Conservation (phyloP, 306 rosid species). For the Medicago truncatula region MtrunA17r5.0-ANR NC_053046.1:40948501-40949000, state of each 20-base stretch:
- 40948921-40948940: not conserved
- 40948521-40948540: slow-evolving; percentile 54
- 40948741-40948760: slow-evolving; percentile 51
- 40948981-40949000: not conserved
- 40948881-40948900: not conserved
- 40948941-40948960: not conserved
- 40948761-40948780: slow-evolving; percentile 66
- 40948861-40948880: slow-evolving; percentile 38
- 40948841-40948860: slow-evolving; percentile 43
- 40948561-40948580: slow-evolving; percentile 28
- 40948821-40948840: slow-evolving; percentile 58
- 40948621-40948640: slow-evolving; percentile 63
- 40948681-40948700: slow-evolving; percentile 47
- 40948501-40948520: slow-evolving; percentile 30
- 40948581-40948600: slow-evolving; percentile 33
- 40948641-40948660: slow-evolving; percentile 61
- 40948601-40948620: slow-evolving; percentile 36
- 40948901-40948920: not conserved
- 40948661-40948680: slow-evolving; percentile 44
- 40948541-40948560: slow-evolving; percentile 44
- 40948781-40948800: slow-evolving; percentile 72
- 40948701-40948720: slow-evolving; percentile 43
- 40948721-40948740: slow-evolving; percentile 60
- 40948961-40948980: not conserved
- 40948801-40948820: slow-evolving; percentile 56